A percentile compares a stretch with the other conserved stretches of the same genome.
Conservation (phyloP, 805 yeast genomes). For the Suhomyces pyralidae region DNA sequence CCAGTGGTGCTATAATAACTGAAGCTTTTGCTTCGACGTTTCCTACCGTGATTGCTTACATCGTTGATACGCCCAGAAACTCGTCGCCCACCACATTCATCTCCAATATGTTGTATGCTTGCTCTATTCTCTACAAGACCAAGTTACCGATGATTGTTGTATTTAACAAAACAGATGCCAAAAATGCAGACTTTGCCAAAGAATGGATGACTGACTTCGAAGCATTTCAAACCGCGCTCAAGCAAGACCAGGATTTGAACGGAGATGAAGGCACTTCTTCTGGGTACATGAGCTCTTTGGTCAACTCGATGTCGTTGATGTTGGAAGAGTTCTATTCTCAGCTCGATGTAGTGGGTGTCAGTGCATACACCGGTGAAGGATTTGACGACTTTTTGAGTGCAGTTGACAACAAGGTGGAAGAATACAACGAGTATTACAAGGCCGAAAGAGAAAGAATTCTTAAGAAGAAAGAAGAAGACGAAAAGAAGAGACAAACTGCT, state of each 20-base stretch:
- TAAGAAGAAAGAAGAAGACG: slow-evolving; percentile 73
- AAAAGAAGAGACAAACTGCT: slow-evolving; percentile 66
- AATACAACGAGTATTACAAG: slow-evolving; percentile 77
- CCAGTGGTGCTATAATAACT: slow-evolving; percentile 93
- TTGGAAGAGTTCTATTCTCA: slow-evolving; percentile 94
- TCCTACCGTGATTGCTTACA: slow-evolving; percentile 94
- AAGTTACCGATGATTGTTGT: slow-evolving; percentile 96
- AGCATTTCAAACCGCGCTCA: slow-evolving; percentile 76
- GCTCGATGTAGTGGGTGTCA: slow-evolving; percentile 87
- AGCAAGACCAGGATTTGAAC: slow-evolving; percentile 61
- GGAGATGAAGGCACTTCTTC: slow-evolving; percentile 60
- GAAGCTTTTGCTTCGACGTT: slow-evolving; percentile 94
- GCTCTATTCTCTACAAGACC: slow-evolving; percentile 93
- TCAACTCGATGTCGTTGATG: slow-evolving; percentile 94
- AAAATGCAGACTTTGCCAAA: slow-evolving; percentile 80
- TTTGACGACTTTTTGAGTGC: slow-evolving; percentile 86
- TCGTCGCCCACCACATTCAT: slow-evolving; percentile 94
- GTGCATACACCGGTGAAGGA: slow-evolving; percentile 91
- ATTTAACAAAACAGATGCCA: slow-evolving; percentile 90
- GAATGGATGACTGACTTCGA: slow-evolving; percentile 99
- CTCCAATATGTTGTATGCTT: slow-evolving; percentile 97
- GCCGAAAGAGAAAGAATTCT: slow-evolving; percentile 82
- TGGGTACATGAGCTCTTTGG: slow-evolving; percentile 91
- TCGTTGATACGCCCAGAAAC: slow-evolving; percentile 94
- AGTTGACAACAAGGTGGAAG: slow-evolving; percentile 83